Percentiles rank a stretch among this genome's conserved stretches.
Evolutionary conservation across 2,329 filamentous ascomycete species (phyloP).

Genomic region (Alternaria arbusti): DNA sequence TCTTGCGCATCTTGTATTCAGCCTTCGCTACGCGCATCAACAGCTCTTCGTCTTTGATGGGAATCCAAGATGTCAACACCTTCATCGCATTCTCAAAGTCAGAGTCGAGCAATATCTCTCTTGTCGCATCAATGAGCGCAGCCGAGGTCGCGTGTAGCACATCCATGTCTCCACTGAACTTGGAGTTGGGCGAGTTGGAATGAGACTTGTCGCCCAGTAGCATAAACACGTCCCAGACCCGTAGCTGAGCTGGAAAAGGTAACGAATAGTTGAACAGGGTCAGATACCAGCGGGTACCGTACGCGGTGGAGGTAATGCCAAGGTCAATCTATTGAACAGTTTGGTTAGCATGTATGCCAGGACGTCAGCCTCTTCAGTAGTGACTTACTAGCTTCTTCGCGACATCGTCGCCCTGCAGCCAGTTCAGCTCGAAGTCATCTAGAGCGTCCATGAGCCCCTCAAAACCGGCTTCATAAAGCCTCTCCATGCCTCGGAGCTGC

Average conservation of each 20-base stretch:
- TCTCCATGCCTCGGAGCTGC: constrained; percentile 84
- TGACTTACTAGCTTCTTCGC: constrained; percentile 74
- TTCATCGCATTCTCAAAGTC: constrained; percentile 99
- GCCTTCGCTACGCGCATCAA: constrained; percentile 88
- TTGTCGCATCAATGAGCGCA: constrained; percentile 87
- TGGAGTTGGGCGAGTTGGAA: constrained; percentile 47
- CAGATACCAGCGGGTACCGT: constrained; percentile 95
- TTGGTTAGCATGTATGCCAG: constrained; percentile 23
- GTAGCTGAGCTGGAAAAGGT: constrained; percentile 89
- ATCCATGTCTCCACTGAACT: constrained; percentile 71
- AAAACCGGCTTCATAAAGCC: constrained; percentile 84
- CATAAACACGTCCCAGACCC: constrained; percentile 98
- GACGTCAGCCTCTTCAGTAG: not conserved
- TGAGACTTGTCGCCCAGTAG: constrained; percentile 76
- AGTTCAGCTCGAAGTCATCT: constrained; percentile 81
- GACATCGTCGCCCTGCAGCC: constrained; percentile 81
- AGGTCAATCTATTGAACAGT: constrained; percentile 67
- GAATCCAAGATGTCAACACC: constrained; percentile 89
- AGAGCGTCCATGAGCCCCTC: constrained; percentile 85
- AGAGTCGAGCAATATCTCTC: constrained; percentile 85
- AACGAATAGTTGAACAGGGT: constrained; percentile 98
- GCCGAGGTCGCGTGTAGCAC: constrained; percentile 88
- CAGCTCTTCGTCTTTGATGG: constrained; percentile 90
- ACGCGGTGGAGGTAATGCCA: constrained; percentile 84
- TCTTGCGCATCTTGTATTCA: constrained; percentile 78